Base-by-base conservation (phyloP, 2,329 filamentous ascomycete genomes). In the Fusarium luffae region DNA sequence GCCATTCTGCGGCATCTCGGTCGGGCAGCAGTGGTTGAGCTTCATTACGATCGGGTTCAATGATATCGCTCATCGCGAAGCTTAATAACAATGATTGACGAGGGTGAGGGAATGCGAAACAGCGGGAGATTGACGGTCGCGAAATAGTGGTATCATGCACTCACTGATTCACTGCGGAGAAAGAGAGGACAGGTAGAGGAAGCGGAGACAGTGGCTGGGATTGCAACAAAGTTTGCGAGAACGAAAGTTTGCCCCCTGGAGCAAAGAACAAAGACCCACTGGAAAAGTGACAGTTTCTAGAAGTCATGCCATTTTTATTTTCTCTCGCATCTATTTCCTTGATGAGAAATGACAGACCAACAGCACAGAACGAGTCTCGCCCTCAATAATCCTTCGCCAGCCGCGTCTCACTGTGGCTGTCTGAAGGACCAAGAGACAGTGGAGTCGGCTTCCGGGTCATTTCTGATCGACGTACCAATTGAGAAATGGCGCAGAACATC, bases 1-100 rank as follows among this genome's bases (percentile, higher is more conserved):
- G 30, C 30, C 43, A 23, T 57, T 37, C 47, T 28, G 51, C 48
- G 11, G 41, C 44, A n/a, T 55, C 12, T 27, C 9, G 8, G 13
- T 42, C 46, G 7, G 55, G 48, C 4, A 74, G 21, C 47, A 74
- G 42, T 27, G 72, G 69, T 4, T 63, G 40, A 18, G 64, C 58
- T 57, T 74, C 72, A 14, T 50, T 48, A 3, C 32, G 9, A 2
- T 50, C 23, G 3, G 43, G 23, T 25, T 68, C 43, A 18, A 14
- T 7, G 14, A 32, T 25, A 14, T 52, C 23, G 10, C 54, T 61
- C 70, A 71, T 73, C 16, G 23, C 30, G 42, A 52, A 23, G 18
- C 16, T 23, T 14, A 7, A 12, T 37, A 19, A 28, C 3, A 37
- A 4, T 8, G n/a, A 44, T 28, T 5, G 37, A 28, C 21, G 27